Evolutionary conservation across 2,329 filamentous ascomycete genomes (phyloP).

Genomic region (Daldinia eschscholtzii): DNA sequence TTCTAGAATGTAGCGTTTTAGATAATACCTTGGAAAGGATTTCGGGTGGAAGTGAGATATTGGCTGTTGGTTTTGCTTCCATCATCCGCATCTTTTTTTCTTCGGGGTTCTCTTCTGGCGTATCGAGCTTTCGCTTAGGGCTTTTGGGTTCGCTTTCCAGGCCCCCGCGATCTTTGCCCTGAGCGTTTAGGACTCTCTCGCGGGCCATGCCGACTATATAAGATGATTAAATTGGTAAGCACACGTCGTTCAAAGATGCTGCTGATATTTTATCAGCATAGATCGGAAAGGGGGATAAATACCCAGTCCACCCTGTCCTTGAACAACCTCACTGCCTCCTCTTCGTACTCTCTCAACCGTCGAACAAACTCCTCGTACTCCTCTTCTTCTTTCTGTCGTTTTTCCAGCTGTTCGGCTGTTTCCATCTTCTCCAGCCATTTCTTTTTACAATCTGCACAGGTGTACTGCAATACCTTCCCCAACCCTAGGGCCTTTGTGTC

Average conservation of each 20-base stretch:
- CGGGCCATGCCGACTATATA: background rate
- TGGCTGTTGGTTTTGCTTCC: too few relatives aligned
- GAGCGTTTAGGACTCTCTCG: too few relatives aligned
- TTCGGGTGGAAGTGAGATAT: conserved; percentile 16
- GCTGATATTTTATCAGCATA: background rate
- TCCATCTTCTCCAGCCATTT: background rate
- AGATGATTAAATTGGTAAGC: background rate
- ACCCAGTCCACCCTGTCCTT: background rate
- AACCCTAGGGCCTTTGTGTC: background rate
- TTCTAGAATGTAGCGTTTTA: conserved; percentile 9
- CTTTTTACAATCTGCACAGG: conserved; percentile 14
- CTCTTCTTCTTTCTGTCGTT: background rate
- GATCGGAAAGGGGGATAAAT: background rate
- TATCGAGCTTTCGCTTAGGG: background rate
- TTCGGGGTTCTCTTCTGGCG: background rate
- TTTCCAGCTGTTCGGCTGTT: conserved; percentile 1
- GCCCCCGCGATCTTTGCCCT: too few relatives aligned
- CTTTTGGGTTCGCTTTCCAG: too few relatives aligned
- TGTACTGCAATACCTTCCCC: conserved; percentile 2
- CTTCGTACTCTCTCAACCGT: background rate
- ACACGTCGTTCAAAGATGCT: background rate
- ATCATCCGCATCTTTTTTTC: background rate
- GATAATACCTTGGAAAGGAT: conserved; percentile 22
- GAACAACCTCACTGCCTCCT: background rate
- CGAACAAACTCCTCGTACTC: background rate